Conservation (phyloP, 2,329 filamentous ascomycete genomes). For the Fusarium lyarnte region DNA sequence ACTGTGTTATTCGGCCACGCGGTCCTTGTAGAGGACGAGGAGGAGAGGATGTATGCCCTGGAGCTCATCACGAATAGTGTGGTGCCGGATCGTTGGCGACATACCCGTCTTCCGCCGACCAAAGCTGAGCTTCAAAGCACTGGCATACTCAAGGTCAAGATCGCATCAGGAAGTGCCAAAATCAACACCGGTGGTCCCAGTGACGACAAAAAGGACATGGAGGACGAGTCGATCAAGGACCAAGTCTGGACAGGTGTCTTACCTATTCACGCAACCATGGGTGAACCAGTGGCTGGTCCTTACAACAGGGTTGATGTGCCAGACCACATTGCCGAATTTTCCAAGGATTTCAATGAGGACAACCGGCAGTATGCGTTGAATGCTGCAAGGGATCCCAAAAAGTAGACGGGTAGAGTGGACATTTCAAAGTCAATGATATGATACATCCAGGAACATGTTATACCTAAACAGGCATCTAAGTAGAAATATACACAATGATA, state of each 20-base stretch:
- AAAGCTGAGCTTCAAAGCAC: conserved; percentile 80
- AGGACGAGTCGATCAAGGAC: conserved; percentile 53
- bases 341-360: conserved; percentile 51
- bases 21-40: conserved; percentile 69
- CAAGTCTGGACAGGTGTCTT: conserved; percentile 66
- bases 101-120: conserved; percentile 76
- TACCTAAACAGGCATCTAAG: conserved; percentile 1
- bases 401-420: not conserved
- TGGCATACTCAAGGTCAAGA: conserved; percentile 73
- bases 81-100: conserved; percentile 73
- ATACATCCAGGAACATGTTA: not conserved
- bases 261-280: conserved; percentile 71
- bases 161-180: conserved; percentile 80
- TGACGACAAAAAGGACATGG: conserved; percentile 62
- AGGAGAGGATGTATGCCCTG: conserved; percentile 83
- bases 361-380: conserved; percentile 44
- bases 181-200: conserved; percentile 70
- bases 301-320: conserved; percentile 72
- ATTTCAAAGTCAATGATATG: not conserved
- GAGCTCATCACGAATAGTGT: conserved; percentile 79
- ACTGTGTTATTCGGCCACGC: conserved; percentile 82
- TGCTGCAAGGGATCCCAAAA: conserved; percentile 38
- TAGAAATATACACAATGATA: conserved; percentile 11
- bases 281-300: conserved; percentile 67
- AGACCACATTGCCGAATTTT: conserved; percentile 63